Evolutionary conservation across 2,329 filamentous ascomycete species (phyloP).

Genomic region (Dichotomopilus funicola): DNA sequence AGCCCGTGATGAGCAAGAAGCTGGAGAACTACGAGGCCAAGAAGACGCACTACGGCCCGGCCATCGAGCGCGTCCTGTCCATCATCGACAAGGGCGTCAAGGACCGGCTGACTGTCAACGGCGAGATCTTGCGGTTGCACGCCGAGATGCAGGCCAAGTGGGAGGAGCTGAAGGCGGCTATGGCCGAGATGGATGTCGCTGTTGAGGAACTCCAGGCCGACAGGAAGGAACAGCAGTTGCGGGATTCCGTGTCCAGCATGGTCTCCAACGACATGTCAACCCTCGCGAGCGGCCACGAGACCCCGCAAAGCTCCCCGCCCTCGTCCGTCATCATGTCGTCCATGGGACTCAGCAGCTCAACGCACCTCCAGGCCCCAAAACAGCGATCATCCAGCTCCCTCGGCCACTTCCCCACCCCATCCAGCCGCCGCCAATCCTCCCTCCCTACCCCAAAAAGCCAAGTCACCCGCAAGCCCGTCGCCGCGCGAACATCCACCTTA

Average conservation of each 20-base stretch:
- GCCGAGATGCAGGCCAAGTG: constrained; percentile 80
- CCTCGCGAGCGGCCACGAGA: constrained; percentile 61
- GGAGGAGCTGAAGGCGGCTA: constrained; percentile 67
- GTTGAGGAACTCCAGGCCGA: constrained; percentile 66
- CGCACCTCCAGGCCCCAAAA: constrained; percentile 34
- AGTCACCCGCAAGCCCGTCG: constrained; percentile 36
- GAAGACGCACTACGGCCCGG: constrained; percentile 86
- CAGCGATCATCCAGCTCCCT: constrained; percentile 43
- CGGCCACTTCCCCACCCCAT: constrained; percentile 41
- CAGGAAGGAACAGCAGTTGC: constrained; percentile 63
- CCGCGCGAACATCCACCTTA: constrained; percentile 41
- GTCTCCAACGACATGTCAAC: constrained; percentile 71
- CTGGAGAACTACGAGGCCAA: constrained; percentile 93
- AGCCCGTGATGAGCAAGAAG: constrained; percentile 66
- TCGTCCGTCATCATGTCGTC: constrained; percentile 56
- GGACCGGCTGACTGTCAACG: constrained; percentile 92
- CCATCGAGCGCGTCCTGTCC: constrained; percentile 81
- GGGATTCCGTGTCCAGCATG: constrained; percentile 90
- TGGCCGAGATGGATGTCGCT: constrained; percentile 66
- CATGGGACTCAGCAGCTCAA: constrained; percentile 36
- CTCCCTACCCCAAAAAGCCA: constrained; percentile 40
- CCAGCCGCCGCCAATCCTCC: constrained; percentile 41
- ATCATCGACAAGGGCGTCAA: constrained; percentile 96
- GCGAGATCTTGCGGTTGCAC: constrained; percentile 82
- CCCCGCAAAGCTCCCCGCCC: constrained; percentile 60